Percentiles rank a stretch among this genome's conserved stretches.
phyloP scores from a whole-genome alignment of 768 basidiomycete species.

The Mycena belliarum region DNA sequence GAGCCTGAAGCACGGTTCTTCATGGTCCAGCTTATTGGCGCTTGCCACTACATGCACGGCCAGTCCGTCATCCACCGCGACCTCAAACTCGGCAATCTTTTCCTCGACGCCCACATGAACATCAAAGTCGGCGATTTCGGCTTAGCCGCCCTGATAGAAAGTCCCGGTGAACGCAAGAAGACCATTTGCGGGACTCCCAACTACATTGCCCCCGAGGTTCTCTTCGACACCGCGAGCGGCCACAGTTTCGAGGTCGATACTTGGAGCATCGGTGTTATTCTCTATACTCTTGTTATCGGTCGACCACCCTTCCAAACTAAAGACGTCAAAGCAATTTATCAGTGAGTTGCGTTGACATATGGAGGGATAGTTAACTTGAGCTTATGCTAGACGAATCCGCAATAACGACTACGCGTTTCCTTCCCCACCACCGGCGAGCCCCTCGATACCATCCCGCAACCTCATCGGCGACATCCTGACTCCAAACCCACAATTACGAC shows the following conservation, averaged over 20 bases:
- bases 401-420: slow-evolving; percentile 95
- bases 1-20: slow-evolving; percentile 94
- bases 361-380: background rate
- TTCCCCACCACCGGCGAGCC: slow-evolving; percentile 58
- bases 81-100: slow-evolving; percentile 93
- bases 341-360: slow-evolving; percentile 45
- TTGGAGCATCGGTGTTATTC: slow-evolving; percentile 96
- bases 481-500: slow-evolving; percentile 78
- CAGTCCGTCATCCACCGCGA: slow-evolving; percentile 98
- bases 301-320: slow-evolving; percentile 99
- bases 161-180: slow-evolving; percentile 95
- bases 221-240: slow-evolving; percentile 93
- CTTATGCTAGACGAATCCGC: slow-evolving; percentile 71
- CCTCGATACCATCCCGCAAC: slow-evolving; percentile 50
- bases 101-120: slow-evolving; percentile 90
- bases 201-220: slow-evolving; percentile 96
- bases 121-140: slow-evolving; percentile 98
- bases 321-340: slow-evolving; percentile 95
- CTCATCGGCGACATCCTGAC: slow-evolving; percentile 87
- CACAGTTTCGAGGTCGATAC: slow-evolving; percentile 99
- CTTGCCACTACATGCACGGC: slow-evolving; percentile 96
- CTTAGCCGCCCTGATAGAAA: slow-evolving; percentile 94
- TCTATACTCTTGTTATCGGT: slow-evolving; percentile 92
- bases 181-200: slow-evolving; percentile 99
- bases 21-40: slow-evolving; percentile 92